A percentile compares a stretch with the other conserved stretches of the same genome.
phyloP scores from a whole-genome alignment of 805 yeast species.

The Pichia ethanolica region DNA sequence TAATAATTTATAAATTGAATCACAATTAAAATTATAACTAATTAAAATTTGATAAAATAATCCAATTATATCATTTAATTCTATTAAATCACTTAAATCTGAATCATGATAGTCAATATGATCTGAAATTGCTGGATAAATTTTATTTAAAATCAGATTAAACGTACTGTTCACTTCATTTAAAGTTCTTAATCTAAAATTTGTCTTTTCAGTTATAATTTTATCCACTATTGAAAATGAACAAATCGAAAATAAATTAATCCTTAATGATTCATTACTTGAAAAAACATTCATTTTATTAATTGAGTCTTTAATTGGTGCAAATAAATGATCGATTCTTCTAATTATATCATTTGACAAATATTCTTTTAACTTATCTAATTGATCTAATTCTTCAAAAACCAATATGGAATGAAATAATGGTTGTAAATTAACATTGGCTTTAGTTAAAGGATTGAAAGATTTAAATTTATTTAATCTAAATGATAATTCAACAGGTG shows the following conservation, averaged over 20 bases:
- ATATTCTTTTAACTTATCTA: slow-evolving; percentile 50
- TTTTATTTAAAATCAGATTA: slow-evolving; percentile 56
- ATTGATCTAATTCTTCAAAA: slow-evolving; percentile 63
- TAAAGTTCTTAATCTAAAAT: slow-evolving; percentile 53
- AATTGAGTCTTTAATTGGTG: slow-evolving; percentile 44
- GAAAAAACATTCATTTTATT: slow-evolving; percentile 25
- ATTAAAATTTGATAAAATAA: slow-evolving; percentile 70
- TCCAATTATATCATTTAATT: slow-evolving; percentile 59
- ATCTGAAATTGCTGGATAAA: slow-evolving; percentile 49
- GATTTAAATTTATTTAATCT: slow-evolving; percentile 39
- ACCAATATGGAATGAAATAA: slow-evolving; percentile 79
- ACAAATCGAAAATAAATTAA: slow-evolving; percentile 51
- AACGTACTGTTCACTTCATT: slow-evolving; percentile 65
- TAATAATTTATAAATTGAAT: slow-evolving; percentile 55
- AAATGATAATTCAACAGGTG: slow-evolving; percentile 76
- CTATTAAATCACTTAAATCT: slow-evolving; percentile 38
- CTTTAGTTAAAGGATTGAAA: slow-evolving; percentile 43
- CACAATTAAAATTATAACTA: slow-evolving; percentile 54
- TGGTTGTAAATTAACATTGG: slow-evolving; percentile 57
- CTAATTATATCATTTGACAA: slow-evolving; percentile 65
- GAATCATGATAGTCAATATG: slow-evolving; percentile 37
- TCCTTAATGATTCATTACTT: slow-evolving; percentile 40
- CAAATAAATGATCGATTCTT: slow-evolving; percentile 62
- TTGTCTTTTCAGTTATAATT: slow-evolving; percentile 54
- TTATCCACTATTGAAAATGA: slow-evolving; percentile 79